Conservation (phyloP, 1,284 basidiomycete genomes). For the Cutaneotrichosporon cyanovorans region DNA sequence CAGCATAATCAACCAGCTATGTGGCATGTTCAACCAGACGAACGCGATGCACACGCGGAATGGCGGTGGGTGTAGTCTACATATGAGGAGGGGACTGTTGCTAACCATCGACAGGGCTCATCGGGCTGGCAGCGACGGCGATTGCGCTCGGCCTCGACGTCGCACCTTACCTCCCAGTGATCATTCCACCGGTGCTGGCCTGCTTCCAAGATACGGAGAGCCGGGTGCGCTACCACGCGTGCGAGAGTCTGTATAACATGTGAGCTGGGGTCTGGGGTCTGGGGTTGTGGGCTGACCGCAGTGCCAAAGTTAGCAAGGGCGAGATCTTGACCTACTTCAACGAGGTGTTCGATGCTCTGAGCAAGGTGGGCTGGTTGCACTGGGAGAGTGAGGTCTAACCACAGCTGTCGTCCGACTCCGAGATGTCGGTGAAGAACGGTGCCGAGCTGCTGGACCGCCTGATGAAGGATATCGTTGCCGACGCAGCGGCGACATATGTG, state of each 20-base stretch:
- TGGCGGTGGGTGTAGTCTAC: constrained; percentile 55
- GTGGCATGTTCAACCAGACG: constrained; percentile 79
- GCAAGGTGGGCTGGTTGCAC: constrained; percentile 60
- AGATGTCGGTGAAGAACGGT: constrained; percentile 95
- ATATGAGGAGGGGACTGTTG: too few relatives aligned
- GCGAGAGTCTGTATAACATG: constrained; percentile 97
- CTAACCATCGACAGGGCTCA: constrained; percentile 50
- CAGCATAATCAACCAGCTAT: constrained; percentile 87
- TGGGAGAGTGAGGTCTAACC: not conserved
- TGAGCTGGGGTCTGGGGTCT: constrained; percentile 25
- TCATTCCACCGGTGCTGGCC: constrained; percentile 80
- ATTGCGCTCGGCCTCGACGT: constrained; percentile 92
- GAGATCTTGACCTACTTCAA: constrained; percentile 97
- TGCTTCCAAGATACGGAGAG: constrained; percentile 95
- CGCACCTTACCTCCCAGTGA: constrained; percentile 86
- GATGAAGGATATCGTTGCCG: constrained; percentile 95
- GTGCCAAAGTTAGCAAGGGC: constrained; percentile 91
- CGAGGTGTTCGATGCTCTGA: constrained; percentile 92
- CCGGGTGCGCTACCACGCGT: constrained; percentile 73
- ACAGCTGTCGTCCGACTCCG: constrained; percentile 91
- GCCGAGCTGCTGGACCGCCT: constrained; percentile 95
- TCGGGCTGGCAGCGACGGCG: constrained; percentile 90
- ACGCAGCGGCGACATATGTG: constrained; percentile 90
- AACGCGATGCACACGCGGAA: constrained; percentile 85
- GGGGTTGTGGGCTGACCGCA: constrained; percentile 17